Evolutionary conservation across 2,329 filamentous ascomycete genomes (phyloP).

Genomic region (Fusarium neocosmosporiellum): DNA sequence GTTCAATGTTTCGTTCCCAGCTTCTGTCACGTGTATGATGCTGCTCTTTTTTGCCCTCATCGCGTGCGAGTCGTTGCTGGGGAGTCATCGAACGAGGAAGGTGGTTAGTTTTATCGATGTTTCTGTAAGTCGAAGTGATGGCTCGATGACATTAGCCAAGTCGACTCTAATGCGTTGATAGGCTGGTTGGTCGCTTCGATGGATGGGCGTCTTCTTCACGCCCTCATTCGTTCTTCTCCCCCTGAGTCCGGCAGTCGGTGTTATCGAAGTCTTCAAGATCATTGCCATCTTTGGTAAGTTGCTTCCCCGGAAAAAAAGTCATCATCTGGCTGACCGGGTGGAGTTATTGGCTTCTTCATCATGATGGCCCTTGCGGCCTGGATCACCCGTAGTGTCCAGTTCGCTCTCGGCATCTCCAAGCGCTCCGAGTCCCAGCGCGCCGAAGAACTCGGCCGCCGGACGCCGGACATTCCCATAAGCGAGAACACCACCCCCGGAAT

Average conservation of each 20-base stretch:
- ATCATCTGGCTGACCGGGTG: neutral
- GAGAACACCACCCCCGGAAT: slow-evolving; percentile 41
- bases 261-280: slow-evolving; percentile 67
- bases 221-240: slow-evolving; percentile 70
- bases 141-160: no score
- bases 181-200: slow-evolving; percentile 67
- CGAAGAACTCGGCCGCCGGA: slow-evolving; percentile 54
- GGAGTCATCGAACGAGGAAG: slow-evolving; percentile 59
- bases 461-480: slow-evolving; percentile 60
- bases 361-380: slow-evolving; percentile 65
- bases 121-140: slow-evolving; percentile 53
- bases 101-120: slow-evolving; percentile 64
- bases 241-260: slow-evolving; percentile 64
- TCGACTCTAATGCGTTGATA: slow-evolving; percentile 40
- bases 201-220: slow-evolving; percentile 70
- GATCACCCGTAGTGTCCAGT: slow-evolving; percentile 64
- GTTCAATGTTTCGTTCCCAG: slow-evolving; percentile 65
- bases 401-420: slow-evolving; percentile 63
- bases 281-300: slow-evolving; percentile 67
- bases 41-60: slow-evolving; percentile 64
- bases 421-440: slow-evolving; percentile 61
- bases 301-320: no score
- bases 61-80: slow-evolving; percentile 58
- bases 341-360: slow-evolving; percentile 66
- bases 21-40: slow-evolving; percentile 69